Evolutionary conservation across 2,329 filamentous ascomycete genomes (phyloP).

Genomic region (Penicillium sp.): DNA sequence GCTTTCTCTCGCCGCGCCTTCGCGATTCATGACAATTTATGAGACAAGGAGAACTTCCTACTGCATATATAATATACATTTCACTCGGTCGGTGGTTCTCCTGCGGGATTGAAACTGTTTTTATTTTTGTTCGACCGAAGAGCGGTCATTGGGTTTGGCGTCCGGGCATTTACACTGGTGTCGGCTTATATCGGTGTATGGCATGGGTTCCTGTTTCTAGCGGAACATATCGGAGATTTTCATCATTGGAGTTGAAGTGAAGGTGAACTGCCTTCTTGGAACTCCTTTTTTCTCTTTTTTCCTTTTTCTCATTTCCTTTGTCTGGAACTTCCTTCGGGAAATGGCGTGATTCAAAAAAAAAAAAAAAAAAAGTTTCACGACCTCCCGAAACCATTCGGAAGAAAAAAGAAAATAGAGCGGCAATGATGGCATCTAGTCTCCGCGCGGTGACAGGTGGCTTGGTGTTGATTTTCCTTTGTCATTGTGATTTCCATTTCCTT

Average conservation of each 20-base stretch:
- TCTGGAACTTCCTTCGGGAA: conserved; percentile 5
- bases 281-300: background rate
- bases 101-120: conserved; percentile 25
- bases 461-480: conserved; percentile 53
- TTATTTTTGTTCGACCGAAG: conserved; percentile 4
- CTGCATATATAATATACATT: conserved; percentile 37
- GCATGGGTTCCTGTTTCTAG: conserved; percentile 3
- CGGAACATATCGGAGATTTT: conserved; percentile 3
- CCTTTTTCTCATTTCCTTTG: background rate
- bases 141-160: conserved; percentile 36
- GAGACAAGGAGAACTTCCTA: conserved; percentile 45
- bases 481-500: conserved; percentile 48
- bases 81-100: conserved; percentile 26
- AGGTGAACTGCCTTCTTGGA: background rate
- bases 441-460: conserved; percentile 10
- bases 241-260: background rate
- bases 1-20: conserved; percentile 10
- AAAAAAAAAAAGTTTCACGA: conserved; percentile 10
- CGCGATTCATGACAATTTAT: conserved; percentile 38
- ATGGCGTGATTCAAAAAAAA: conserved; percentile 16
- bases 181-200: conserved; percentile 28
- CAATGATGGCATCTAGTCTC: conserved; percentile 22
- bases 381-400: conserved; percentile 6
- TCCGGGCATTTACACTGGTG: conserved; percentile 38
- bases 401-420: conserved; percentile 21